Evolutionary conservation across 1,284 basidiomycete genomes (phyloP), one percentile per base, ranked within the genome.

Genomic region (Ustilago tritici): DNA sequence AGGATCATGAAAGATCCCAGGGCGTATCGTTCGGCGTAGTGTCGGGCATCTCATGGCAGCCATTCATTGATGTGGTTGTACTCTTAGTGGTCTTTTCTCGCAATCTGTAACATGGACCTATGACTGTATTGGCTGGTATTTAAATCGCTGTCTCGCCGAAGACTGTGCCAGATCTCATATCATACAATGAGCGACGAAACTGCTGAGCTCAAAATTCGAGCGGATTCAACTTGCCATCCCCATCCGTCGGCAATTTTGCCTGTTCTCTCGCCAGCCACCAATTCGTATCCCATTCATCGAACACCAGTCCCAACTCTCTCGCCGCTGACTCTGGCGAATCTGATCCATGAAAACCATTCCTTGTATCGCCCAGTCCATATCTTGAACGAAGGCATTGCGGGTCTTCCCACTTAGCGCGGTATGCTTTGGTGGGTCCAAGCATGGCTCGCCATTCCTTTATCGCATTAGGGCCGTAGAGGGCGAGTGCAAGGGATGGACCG

Each of bases 311-410:
- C 7, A 83, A 53, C 47, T 83, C 82, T 38, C 78, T 53, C 14
- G 34, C 34, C 10, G 81, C 79, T 2, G 62, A 61, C 3, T 67
- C 54, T 14, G 56, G 46, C 0, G 75, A 70, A 41, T 83, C 79
- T 14, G 66, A 75, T 3, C 84, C 84, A 35, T 86, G 84, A 43
- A 86, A 86, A 2, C 79, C 84, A 50, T 86, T 86, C 0, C 84
- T 61, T 8, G 84, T 85, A 52, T 86, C 84, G 2, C 81, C 81
- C 2, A 85, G 56, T 0, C 84, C 84, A 43, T 82, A 83, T 11
- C 69, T 41, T 2, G 82, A 76, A 6, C 84, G 64, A 3, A 86
- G 58, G 17, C 66, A 67, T 4, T 46, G 11, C 1, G 81, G 76
- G 10, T 73, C 43, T 15, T 83, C 76, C 62, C 72, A 84, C 34